A percentile compares a stretch with the other conserved stretches of the same genome.
These are phyloP conservation scores for Yamadazyma diddensiae DNA, from an alignment of 1,139 yeast genomes.

Conservation along the genomic window DNA sequence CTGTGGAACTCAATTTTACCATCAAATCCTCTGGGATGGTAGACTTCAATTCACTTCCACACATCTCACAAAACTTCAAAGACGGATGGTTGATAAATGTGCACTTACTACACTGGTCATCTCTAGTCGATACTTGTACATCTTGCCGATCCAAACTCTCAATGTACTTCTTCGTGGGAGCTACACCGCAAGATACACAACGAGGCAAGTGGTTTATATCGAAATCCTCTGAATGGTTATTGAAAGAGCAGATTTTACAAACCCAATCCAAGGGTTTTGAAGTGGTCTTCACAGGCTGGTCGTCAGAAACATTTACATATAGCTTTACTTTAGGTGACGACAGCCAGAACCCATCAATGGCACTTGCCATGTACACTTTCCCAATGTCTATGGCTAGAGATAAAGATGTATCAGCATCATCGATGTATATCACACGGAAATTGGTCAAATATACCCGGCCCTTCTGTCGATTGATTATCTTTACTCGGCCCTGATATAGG, in stretches of 20 bases:
- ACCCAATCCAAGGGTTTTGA: constrained; percentile 54
- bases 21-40: constrained; percentile 16
- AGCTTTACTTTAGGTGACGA: constrained; percentile 74
- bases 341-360: constrained; percentile 63
- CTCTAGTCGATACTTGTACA: constrained; percentile 2
- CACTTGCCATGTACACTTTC: constrained; percentile 18
- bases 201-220: constrained; percentile 43
- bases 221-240: constrained; percentile 44
- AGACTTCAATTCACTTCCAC: constrained; percentile 60
- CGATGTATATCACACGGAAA: constrained; percentile 70
- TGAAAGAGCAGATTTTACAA: constrained; percentile 79
- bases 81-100: constrained; percentile 86
- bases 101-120: constrained; percentile 63
- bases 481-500: constrained; percentile 66
- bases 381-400: constrained; percentile 52
- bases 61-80: constrained; percentile 76
- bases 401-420: constrained; percentile 39
- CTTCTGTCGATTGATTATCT: constrained; percentile 60
- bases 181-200: constrained; percentile 80
- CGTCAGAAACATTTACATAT: constrained; percentile 16
- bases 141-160: constrained; percentile 4
- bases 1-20: constrained; percentile 5
- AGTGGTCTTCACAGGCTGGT: not conserved
- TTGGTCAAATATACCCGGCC: constrained; percentile 81
- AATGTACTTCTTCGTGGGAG: constrained; percentile 17